A percentile compares a stretch with the other conserved stretches of the same genome.
phyloP scores from a whole-genome alignment of 1,284 basidiomycete species.

The Peniophora sp. region DNA sequence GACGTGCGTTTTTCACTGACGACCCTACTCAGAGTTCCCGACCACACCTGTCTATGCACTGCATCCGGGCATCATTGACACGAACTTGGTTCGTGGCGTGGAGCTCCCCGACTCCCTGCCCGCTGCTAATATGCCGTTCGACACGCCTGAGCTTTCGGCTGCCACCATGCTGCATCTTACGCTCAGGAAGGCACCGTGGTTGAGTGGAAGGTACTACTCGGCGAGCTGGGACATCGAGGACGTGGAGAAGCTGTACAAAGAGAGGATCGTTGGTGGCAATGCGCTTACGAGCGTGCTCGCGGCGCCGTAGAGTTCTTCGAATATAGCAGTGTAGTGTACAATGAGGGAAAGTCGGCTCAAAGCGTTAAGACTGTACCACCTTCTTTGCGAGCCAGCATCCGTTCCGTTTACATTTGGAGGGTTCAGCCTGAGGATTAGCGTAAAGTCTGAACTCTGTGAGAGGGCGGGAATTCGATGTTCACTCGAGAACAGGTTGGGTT shows the following conservation, averaged over 20 bases:
- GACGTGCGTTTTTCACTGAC: background rate
- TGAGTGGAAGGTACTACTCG: slow-evolving; percentile 5
- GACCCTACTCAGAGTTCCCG: slow-evolving; percentile 4
- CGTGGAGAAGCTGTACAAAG: background rate
- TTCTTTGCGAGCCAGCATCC: no score
- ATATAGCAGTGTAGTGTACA: no score
- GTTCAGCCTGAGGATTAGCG: no score
- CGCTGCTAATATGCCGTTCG: background rate
- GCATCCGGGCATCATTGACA: slow-evolving; percentile 10
- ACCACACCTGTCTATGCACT: slow-evolving; percentile 6
- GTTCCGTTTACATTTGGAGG: no score
- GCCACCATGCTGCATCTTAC: slow-evolving; percentile 7
- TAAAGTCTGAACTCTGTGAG: no score
- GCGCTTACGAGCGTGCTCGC: background rate
- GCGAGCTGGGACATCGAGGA: background rate
- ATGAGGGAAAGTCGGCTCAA: no score
- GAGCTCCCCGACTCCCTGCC: no score
- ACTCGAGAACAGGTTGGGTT: no score
- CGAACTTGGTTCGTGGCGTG: background rate
- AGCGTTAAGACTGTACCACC: no score
- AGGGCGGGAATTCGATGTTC: no score
- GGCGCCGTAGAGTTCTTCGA: no score
- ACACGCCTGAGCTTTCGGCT: slow-evolving; percentile 3
- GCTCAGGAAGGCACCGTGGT: slow-evolving; percentile 6
- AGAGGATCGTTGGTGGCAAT: background rate